A percentile compares a stretch with the other conserved stretches of the same genome.
phyloP scores from a whole-genome alignment of 2,329 filamentous ascomycete species.

The Clonostachys rhizophaga region DNA sequence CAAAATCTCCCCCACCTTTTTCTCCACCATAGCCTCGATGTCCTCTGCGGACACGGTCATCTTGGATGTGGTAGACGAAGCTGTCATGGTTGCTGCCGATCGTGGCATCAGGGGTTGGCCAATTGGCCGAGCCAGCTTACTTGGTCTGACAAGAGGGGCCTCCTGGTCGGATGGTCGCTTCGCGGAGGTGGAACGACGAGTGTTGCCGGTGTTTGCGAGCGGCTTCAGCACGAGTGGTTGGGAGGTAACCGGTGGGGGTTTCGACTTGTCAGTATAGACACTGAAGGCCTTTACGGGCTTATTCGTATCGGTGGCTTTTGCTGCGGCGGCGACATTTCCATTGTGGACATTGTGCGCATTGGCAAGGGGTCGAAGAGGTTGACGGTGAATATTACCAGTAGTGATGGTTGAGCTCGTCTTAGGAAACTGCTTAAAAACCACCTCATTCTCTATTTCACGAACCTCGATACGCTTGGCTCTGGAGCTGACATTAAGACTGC shows the following conservation, averaged over 20 bases:
- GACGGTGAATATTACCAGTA: conserved; percentile 47
- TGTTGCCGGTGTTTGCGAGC: conserved; percentile 23
- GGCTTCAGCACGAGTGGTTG: conserved; percentile 16
- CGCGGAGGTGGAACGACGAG: conserved; percentile 20
- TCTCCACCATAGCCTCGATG: conserved; percentile 89
- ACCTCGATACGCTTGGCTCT: conserved; percentile 95
- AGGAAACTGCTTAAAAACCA: conserved; percentile 75
- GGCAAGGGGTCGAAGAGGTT: conserved; percentile 74
- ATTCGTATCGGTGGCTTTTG: conserved; percentile 34
- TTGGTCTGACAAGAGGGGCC: conserved; percentile 29
- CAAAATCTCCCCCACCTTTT: conserved; percentile 84
- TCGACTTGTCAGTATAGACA: conserved; percentile 76
- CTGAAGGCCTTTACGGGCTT: conserved; percentile 81
- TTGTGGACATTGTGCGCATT: conserved; percentile 71
- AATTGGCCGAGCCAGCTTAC: conserved; percentile 38
- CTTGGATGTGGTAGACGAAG: conserved; percentile 7
- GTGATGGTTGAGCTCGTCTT: conserved; percentile 39
- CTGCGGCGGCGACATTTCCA: conserved; percentile 38
- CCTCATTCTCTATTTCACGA: conserved; percentile 91
- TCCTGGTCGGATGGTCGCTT: conserved; percentile 41
- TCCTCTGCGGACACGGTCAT: conserved; percentile 61
- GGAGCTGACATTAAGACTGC: conserved; percentile 91
- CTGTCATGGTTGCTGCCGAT: neutral
- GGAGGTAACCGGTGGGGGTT: conserved; percentile 23
- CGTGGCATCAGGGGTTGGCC: conserved; percentile 7